These are phyloP conservation scores for Sutorius australiensis DNA, from an alignment of 768 basidiomycete species.

Conservation along the genomic window DNA sequence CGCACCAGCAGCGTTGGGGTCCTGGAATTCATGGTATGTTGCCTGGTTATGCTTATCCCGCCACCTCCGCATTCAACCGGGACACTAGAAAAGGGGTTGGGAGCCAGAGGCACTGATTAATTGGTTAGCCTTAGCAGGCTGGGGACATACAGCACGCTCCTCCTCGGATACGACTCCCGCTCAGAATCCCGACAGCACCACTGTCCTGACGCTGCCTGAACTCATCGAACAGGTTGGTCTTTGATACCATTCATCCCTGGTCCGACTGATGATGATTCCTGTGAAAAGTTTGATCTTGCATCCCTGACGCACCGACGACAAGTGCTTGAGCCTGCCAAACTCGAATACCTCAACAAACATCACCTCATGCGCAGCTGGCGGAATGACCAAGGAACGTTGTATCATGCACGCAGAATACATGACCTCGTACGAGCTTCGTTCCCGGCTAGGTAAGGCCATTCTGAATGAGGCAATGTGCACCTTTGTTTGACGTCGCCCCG, in stretches of 20 bases:
- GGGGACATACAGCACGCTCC: constrained; percentile 59
- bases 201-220: constrained; percentile 56
- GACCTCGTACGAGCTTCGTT: constrained; percentile 52
- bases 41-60: neutral
- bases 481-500: neutral
- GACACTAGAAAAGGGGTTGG: constrained; percentile 72
- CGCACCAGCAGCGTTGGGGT: constrained; percentile 87
- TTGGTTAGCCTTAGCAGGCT: constrained; percentile 93
- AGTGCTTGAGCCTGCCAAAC: constrained; percentile 73
- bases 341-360: constrained; percentile 86
- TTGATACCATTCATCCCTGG: neutral
- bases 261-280: neutral
- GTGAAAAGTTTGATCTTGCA: constrained; percentile 65
- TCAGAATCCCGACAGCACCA: constrained; percentile 61
- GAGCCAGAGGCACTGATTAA: constrained; percentile 87
- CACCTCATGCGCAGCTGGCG: constrained; percentile 63
- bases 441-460: constrained; percentile 47
- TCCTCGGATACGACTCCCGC: constrained; percentile 23
- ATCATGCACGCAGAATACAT: constrained; percentile 53
- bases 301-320: constrained; percentile 79
- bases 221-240: constrained; percentile 58
- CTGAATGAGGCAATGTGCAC: neutral
- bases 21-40: constrained; percentile 74
- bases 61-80: neutral
- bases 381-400: constrained; percentile 45